Conservation (phyloP, 2,329 filamentous ascomycete species). For the Alternaria arborescens region DNA sequence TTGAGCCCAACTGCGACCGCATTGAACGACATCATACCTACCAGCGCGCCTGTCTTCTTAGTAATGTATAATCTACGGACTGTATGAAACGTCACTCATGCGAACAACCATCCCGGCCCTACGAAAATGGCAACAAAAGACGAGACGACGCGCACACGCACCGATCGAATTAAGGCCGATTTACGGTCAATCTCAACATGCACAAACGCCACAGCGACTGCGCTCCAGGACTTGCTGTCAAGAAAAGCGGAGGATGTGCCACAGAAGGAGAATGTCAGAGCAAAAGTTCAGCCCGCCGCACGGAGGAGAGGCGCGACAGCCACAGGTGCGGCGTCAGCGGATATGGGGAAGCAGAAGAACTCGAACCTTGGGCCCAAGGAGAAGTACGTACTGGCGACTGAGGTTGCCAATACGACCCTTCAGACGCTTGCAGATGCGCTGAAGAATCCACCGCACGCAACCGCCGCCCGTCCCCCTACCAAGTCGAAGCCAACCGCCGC, state of each 20-base stretch:
- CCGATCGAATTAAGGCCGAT: slow-evolving; percentile 59
- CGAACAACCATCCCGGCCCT: neutral
- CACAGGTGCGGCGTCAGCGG: slow-evolving; percentile 37
- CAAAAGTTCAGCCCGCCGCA: slow-evolving; percentile 35
- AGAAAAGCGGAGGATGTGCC: slow-evolving; percentile 43
- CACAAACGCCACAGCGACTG: slow-evolving; percentile 55
- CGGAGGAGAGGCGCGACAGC: slow-evolving; percentile 45
- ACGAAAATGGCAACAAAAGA: slow-evolving; percentile 40
- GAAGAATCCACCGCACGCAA: slow-evolving; percentile 55
- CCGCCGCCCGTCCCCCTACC: slow-evolving; percentile 22
- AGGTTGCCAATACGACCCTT: slow-evolving; percentile 74
- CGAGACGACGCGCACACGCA: slow-evolving; percentile 54
- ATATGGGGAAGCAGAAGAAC: slow-evolving; percentile 50
- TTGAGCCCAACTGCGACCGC: slow-evolving; percentile 16
- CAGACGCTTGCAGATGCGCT: slow-evolving; percentile 74
- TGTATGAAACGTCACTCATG: slow-evolving; percentile 24
- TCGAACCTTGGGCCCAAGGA: slow-evolving; percentile 63
- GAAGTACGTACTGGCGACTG: slow-evolving; percentile 72
- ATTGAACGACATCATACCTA: slow-evolving; percentile 20
- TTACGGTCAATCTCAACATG: slow-evolving; percentile 60
- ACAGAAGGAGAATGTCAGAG: slow-evolving; percentile 45
- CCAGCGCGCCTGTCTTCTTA: slow-evolving; percentile 26
- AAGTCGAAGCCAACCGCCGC: slow-evolving; percentile 35
- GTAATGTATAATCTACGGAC: slow-evolving; percentile 41
- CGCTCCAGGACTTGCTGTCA: slow-evolving; percentile 58